These are phyloP conservation scores for Multifurca ochricompacta DNA, from an alignment of 768 basidiomycete species.

Conservation along the genomic window DNA sequence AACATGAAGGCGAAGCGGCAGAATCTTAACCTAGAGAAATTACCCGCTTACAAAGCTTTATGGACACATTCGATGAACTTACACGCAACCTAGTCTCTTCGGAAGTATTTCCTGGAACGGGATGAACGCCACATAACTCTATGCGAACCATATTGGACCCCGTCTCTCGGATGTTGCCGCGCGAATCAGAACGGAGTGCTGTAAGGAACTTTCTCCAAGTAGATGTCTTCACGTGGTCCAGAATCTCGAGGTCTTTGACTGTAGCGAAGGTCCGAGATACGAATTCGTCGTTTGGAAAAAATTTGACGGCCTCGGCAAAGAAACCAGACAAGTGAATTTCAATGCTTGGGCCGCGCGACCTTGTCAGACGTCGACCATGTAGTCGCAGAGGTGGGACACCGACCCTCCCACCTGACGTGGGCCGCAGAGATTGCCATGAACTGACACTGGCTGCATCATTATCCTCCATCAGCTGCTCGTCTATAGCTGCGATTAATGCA, in stretches of 20 bases:
- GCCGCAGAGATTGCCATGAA: constrained; percentile 85
- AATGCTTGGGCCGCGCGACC: constrained; percentile 74
- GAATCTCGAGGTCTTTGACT: constrained; percentile 72
- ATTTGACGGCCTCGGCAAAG: constrained; percentile 60
- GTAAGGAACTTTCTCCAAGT: constrained; percentile 98
- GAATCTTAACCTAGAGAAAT: constrained; percentile 64
- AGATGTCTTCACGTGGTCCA: constrained; percentile 97
- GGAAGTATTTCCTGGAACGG: constrained; percentile 54
- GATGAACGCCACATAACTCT: constrained; percentile 67
- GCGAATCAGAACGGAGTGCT: constrained; percentile 71
- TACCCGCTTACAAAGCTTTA: constrained; percentile 2
- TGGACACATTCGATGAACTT: constrained; percentile 26
- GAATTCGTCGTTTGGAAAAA: constrained; percentile 43
- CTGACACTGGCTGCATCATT: constrained; percentile 68
- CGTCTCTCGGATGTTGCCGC: constrained; percentile 84
- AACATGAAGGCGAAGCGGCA: constrained; percentile 87
- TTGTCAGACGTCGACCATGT: constrained; percentile 48
- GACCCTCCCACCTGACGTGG: constrained; percentile 31
- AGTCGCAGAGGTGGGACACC: background rate
- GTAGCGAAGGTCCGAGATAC: constrained; percentile 62
- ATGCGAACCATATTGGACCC: constrained; percentile 91
- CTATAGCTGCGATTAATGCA: constrained; percentile 82
- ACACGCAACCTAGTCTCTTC: constrained; percentile 79
- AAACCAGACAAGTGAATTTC: constrained; percentile 71
- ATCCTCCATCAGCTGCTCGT: constrained; percentile 79